phyloP scores from a whole-genome alignment of 352 stramenopile species.

The Pythium brassicae region DNA sequence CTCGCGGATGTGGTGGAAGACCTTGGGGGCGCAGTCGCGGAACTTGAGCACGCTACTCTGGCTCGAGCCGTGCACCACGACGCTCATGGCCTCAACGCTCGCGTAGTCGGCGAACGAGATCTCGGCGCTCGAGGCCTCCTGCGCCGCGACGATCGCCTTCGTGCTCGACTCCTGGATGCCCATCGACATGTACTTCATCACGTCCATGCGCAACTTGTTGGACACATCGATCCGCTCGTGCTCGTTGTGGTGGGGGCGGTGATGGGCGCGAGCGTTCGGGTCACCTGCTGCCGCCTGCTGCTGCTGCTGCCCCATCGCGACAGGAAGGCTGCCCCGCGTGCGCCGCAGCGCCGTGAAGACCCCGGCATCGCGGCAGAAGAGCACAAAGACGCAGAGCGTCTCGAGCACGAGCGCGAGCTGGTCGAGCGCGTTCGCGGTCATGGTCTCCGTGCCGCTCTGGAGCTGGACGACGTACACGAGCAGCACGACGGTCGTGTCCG shows the following conservation, averaged over 20 bases:
- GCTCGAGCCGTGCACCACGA: conserved; percentile 64
- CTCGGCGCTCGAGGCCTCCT: conserved; percentile 20
- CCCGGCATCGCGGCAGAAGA: conserved; percentile 71
- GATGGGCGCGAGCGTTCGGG: background rate
- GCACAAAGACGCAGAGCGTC: conserved; percentile 58
- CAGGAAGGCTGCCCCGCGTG: conserved; percentile 9
- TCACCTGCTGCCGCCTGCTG: conserved; percentile 1
- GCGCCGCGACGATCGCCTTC: conserved; percentile 31
- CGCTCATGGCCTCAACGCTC: conserved; percentile 57
- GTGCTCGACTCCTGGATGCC: conserved; percentile 75
- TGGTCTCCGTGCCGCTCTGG: conserved; percentile 20
- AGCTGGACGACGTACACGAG: conserved; percentile 52
- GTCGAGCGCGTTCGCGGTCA: conserved; percentile 56
- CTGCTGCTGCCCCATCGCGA: conserved; percentile 19
- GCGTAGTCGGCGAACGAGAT: conserved; percentile 71
- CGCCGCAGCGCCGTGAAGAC: conserved; percentile 39
- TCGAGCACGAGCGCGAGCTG: conserved; percentile 74
- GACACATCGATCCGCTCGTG: conserved; percentile 60
- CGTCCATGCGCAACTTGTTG: conserved; percentile 75
- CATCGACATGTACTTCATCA: conserved; percentile 87
- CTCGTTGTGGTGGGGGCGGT: conserved; percentile 5
- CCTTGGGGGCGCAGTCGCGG: conserved; percentile 67
- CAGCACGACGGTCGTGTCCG: conserved; percentile 43
- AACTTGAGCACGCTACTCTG: conserved; percentile 58
- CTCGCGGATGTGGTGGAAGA: conserved; percentile 75